phyloP scores from a whole-genome alignment of 768 basidiomycete species.

The Paxillus rubicundulus region DNA sequence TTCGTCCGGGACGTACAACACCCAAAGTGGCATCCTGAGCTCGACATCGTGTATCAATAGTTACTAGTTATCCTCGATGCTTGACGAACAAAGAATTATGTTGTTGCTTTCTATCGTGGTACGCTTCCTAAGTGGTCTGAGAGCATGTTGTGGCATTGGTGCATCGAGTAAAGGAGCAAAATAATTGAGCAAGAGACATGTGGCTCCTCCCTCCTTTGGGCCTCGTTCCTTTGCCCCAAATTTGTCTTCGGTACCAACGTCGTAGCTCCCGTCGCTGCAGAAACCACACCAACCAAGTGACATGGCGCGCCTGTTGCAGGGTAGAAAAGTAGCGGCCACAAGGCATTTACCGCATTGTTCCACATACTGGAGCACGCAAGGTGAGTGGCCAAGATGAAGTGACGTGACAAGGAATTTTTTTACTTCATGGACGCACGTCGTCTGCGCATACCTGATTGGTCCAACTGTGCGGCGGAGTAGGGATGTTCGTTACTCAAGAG shows the following conservation, averaged over 20 bases:
- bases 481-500: not conserved
- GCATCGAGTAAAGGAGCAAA: too few relatives aligned
- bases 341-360: constrained; percentile 66
- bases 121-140: not conserved
- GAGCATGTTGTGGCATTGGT: not conserved
- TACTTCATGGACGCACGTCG: constrained; percentile 76
- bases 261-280: constrained; percentile 42
- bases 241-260: not conserved
- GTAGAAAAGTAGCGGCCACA: constrained; percentile 72
- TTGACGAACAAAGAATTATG: not conserved
- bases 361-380: constrained; percentile 48
- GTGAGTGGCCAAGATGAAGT: not conserved
- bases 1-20: constrained; percentile 5
- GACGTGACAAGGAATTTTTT: constrained; percentile 5
- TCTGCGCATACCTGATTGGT: constrained; percentile 76
- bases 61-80: constrained; percentile 4
- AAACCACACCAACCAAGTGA: constrained; percentile 57
- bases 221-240: not conserved
- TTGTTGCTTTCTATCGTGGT: not conserved
- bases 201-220: not conserved
- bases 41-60: constrained; percentile 15
- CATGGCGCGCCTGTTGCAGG: constrained; percentile 69
- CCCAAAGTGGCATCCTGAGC: not conserved
- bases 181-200: too few relatives aligned
- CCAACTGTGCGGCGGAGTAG: constrained; percentile 45